Evolutionary conservation across 2,329 filamentous ascomycete genomes (phyloP).

Genomic region (Beauveria caledonica): DNA sequence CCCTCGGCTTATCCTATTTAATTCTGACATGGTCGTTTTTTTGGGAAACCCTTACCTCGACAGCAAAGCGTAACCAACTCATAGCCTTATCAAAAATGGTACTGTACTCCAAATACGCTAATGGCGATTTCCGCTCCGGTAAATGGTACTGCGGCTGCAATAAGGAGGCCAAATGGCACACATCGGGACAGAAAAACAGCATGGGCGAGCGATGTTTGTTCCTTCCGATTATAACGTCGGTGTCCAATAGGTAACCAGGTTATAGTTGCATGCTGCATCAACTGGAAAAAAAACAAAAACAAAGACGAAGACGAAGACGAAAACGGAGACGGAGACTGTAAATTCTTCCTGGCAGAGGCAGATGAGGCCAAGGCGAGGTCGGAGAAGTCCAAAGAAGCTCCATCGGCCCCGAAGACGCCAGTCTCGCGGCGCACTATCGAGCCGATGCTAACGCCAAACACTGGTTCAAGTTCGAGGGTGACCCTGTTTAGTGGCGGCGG

Average conservation of each 20-base stretch:
- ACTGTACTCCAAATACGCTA: neutral
- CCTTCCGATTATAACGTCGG: neutral
- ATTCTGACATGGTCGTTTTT: neutral
- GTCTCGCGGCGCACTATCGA: neutral
- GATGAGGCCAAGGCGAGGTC: neutral
- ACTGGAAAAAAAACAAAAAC: neutral
- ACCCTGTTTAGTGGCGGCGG: neutral
- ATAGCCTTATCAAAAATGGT: neutral
- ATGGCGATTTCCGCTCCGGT: neutral
- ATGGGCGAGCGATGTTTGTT: neutral
- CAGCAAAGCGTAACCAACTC: neutral
- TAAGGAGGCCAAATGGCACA: neutral
- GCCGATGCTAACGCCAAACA: neutral
- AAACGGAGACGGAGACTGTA: too few species aligned
- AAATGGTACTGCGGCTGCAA: conserved; percentile 1
- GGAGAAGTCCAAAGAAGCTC: neutral
- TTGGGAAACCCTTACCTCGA: too few species aligned
- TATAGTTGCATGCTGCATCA: neutral
- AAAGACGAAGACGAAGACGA: too few species aligned
- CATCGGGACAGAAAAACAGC: neutral
- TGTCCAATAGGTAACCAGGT: neutral
- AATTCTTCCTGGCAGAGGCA: neutral
- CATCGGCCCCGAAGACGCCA: neutral
- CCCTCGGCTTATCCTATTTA: neutral
- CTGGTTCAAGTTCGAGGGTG: neutral